These are phyloP conservation scores for Monosporascus ibericus DNA, from an alignment of 2,329 filamentous ascomycete genomes.

Conservation along the genomic window DNA sequence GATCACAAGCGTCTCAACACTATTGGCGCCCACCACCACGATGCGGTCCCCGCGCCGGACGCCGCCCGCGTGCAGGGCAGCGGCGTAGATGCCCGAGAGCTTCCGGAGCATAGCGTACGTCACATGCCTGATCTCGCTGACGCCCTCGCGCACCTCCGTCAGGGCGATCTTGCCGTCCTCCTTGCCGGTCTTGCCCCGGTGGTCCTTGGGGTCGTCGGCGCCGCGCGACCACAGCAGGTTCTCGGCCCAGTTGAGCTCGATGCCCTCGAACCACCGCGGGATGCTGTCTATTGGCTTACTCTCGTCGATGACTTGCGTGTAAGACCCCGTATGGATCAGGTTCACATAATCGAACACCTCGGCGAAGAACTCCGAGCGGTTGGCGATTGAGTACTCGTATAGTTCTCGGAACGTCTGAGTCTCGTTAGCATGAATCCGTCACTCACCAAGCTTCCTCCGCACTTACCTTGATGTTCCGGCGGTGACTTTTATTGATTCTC, in stretches of 20 bases:
- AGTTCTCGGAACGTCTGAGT: conserved; percentile 61
- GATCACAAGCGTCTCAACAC: conserved; percentile 65
- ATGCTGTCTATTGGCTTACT: conserved; percentile 62
- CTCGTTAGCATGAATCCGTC: conserved; percentile 4
- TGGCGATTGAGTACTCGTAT: conserved; percentile 60
- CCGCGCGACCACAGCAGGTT: conserved; percentile 63
- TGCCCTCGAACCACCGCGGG: conserved; percentile 71
- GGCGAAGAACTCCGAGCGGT: conserved; percentile 59
- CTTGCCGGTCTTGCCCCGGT: conserved; percentile 52
- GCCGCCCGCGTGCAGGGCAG: conserved; percentile 61
- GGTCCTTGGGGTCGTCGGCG: conserved; percentile 32
- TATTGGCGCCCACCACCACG: conserved; percentile 69
- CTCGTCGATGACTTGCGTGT: conserved; percentile 61
- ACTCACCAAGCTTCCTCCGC: not conserved
- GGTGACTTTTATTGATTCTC: conserved; percentile 51
- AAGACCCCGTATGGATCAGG: conserved; percentile 58
- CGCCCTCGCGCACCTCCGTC: conserved; percentile 68
- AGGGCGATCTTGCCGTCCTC: conserved; percentile 65
- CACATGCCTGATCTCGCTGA: conserved; percentile 46
- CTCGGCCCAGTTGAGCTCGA: conserved; percentile 71
- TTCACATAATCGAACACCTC: conserved; percentile 54
- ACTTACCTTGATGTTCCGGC: conserved; percentile 50
- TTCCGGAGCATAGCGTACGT: conserved; percentile 62
- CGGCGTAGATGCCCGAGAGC: conserved; percentile 52
- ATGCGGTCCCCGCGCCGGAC: conserved; percentile 67